phyloP scores from a whole-genome alignment of 2,329 filamentous ascomycete genomes.

The Talaromyces atroroseus region DNA sequence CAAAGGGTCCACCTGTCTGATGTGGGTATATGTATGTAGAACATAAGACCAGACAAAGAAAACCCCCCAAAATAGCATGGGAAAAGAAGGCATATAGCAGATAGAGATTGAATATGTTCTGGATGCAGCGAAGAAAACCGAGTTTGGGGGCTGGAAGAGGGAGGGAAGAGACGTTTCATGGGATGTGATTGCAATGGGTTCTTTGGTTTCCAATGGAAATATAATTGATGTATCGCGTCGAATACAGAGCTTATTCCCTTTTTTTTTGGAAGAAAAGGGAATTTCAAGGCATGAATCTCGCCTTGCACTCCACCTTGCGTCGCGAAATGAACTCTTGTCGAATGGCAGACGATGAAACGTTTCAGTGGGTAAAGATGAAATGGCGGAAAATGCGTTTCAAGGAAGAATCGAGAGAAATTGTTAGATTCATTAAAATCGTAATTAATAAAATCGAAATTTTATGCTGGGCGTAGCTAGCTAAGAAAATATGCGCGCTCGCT shows the following conservation, averaged over 20 bases:
- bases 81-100: not conserved
- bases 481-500: conserved; percentile 32
- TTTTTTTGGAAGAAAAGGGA: conserved; percentile 20
- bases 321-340: conserved; percentile 23
- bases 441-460: not conserved
- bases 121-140: not conserved
- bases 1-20: not conserved
- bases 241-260: conserved; percentile 48
- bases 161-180: not conserved
- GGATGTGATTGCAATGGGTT: not conserved
- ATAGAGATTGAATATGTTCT: not conserved
- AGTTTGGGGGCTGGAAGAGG: not conserved
- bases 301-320: conserved; percentile 51
- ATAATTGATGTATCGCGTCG: conserved; percentile 43
- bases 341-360: not conserved
- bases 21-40: not conserved
- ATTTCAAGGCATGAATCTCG: conserved; percentile 48
- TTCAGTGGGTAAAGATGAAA: not conserved
- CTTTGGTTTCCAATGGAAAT: not conserved
- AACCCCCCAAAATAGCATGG: not conserved
- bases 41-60: conserved; percentile 1
- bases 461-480: conserved; percentile 15
- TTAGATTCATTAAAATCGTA: not conserved
- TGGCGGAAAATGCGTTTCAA: not conserved
- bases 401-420: not conserved